Evolutionary conservation across 2,329 filamentous ascomycete species (phyloP).

Genomic region (Raffaelea ambrosiae): DNA sequence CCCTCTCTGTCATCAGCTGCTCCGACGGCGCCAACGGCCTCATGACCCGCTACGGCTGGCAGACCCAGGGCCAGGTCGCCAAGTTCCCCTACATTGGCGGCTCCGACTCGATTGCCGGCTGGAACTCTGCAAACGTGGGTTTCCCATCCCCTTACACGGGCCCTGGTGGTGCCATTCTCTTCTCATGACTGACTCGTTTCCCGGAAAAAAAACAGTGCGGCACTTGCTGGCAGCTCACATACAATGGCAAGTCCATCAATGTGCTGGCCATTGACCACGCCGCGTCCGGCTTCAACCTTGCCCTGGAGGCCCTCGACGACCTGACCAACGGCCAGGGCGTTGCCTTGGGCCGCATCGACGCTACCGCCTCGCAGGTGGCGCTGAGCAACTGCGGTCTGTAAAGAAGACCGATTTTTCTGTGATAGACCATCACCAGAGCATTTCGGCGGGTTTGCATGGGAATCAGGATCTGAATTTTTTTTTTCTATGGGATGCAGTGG

Average conservation of each 20-base stretch:
- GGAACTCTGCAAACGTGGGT: slow-evolving; percentile 40
- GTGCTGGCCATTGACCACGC: slow-evolving; percentile 95
- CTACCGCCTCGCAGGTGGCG: slow-evolving; percentile 34
- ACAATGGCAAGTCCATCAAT: slow-evolving; percentile 47
- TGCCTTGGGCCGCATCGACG: slow-evolving; percentile 43
- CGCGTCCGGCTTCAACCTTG: slow-evolving; percentile 70
- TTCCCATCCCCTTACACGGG: not conserved
- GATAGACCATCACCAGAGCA: no score
- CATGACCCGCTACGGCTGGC: slow-evolving; percentile 52
- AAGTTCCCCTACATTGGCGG: slow-evolving; percentile 49
- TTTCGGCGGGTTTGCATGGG: no score
- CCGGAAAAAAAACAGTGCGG: slow-evolving; percentile 39
- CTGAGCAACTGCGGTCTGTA: slow-evolving; percentile 31
- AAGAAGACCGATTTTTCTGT: not conserved
- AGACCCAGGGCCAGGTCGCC: slow-evolving; percentile 41
- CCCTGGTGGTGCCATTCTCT: no score
- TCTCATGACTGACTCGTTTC: no score
- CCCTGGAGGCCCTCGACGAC: slow-evolving; percentile 43
- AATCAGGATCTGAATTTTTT: no score
- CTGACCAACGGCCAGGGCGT: slow-evolving; percentile 44
- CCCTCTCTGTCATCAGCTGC: slow-evolving; percentile 53
- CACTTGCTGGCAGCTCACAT: slow-evolving; percentile 48
- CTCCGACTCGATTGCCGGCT: slow-evolving; percentile 39
- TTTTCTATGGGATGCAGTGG: no score
- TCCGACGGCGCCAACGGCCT: slow-evolving; percentile 61